Evolutionary conservation across 768 basidiomycete species (phyloP), one percentile per base, ranked within the genome.

Genomic region (Leucosporidium creatinivorum): DNA sequence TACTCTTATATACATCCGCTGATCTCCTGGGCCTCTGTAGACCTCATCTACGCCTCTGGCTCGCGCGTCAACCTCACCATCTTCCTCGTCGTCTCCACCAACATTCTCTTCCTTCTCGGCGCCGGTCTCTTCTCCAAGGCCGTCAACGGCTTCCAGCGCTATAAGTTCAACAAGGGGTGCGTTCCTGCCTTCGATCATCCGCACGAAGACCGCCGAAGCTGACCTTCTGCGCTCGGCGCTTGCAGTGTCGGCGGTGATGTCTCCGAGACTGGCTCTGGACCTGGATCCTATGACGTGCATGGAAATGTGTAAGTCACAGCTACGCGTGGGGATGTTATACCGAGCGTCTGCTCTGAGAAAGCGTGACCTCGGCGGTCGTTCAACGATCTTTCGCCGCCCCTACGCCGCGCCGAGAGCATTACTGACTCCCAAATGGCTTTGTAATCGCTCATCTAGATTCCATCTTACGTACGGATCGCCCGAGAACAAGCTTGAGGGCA

Each of bases 51-150:
- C 79, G 79, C 83, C 67, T 91, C 91, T 67, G 88, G 88, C 25
- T 86, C 84, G 67, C 84, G 88, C 62, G 81, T 85, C 85, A 89
- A 91, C 1, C 81, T 97, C 44, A 86, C 84, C 44, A 57, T 92
- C 71, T 98, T 98, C 86, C 83, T 99, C 62, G 80, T 97, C 74
- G 81, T 85, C 61, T 98, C 96, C 82, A 94, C 94, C 61, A 90
- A 90, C 81, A 79, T 98, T 70, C 81, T 98, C 83, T 97, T 72
- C 58, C 85, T 98, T 74, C 91, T 99, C 78, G 94, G 94, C 31
- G 87, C 94, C 0, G 94, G 94, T 21, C 84, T 99, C 31, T 92
- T 94, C 81, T 88, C 87, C 73, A 89, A 85, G 78, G 82, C 87
- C 5, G 81, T 91, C 26, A 85, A 86, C 73, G 79, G 83, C 44